phyloP scores from a whole-genome alignment of 2,329 filamentous ascomycete species.

The Cadophora gregata region DNA sequence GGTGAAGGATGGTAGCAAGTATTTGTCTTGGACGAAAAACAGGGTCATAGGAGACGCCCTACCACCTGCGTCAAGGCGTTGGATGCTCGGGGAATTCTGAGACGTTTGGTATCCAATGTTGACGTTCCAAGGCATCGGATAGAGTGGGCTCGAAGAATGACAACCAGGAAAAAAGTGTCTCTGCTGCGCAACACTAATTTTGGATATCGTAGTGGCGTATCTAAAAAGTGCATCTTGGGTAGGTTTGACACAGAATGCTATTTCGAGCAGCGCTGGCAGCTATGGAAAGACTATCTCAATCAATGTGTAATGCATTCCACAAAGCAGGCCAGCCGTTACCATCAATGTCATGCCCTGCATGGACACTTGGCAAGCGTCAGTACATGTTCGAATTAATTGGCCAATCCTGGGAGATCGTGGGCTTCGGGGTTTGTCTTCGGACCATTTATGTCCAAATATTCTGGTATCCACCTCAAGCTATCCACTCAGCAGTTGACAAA shows the following conservation, averaged over 20 bases:
- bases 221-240: no score
- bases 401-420: not conserved
- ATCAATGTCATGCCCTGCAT: not conserved
- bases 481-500: not conserved
- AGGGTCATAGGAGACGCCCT: not conserved
- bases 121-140: not conserved
- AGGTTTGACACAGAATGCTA: not conserved
- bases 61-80: not conserved
- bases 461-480: not conserved
- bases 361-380: not conserved
- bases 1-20: not conserved
- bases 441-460: not conserved
- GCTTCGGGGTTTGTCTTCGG: not conserved
- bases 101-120: conserved; percentile 4
- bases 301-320: not conserved
- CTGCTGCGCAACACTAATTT: not conserved
- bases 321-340: not conserved
- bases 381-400: not conserved
- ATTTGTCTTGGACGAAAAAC: not conserved
- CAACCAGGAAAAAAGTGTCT: not conserved
- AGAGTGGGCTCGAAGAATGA: not conserved
- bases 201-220: not conserved
- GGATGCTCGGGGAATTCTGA: not conserved
- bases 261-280: not conserved
- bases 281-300: not conserved